Conservation (phyloP, 148 eudicot genomes). For the Hydrangea macrophylla region DNA sequence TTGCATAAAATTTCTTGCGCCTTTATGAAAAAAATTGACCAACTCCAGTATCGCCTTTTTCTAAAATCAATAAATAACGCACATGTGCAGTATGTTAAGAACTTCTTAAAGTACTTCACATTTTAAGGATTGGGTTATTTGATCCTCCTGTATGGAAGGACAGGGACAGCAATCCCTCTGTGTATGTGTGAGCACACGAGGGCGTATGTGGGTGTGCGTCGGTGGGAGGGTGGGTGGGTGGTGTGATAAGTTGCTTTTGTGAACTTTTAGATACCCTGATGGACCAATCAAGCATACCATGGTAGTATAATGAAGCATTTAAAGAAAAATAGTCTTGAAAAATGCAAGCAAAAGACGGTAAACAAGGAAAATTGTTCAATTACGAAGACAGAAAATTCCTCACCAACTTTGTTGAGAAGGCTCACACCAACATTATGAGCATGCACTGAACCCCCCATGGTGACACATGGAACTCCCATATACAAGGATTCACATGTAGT, state of each 20-base stretch:
- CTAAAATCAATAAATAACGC: no score
- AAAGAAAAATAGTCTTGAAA: not conserved
- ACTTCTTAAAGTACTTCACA: not conserved
- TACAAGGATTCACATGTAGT: conserved; percentile 95
- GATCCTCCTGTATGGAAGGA: not conserved
- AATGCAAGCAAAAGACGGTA: not conserved
- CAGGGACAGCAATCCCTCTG: no score
- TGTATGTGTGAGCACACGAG: no score
- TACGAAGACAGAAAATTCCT: conserved; percentile 20
- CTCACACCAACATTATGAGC: conserved; percentile 99
- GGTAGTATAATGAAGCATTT: not conserved
- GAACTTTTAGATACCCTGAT: not conserved
- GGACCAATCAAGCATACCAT: not conserved
- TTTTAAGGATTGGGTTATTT: not conserved
- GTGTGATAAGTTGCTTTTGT: no score
- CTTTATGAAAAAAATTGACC: not conserved
- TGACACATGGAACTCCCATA: conserved; percentile 99
- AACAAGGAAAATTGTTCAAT: not conserved
- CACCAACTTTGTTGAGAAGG: conserved; percentile 89
- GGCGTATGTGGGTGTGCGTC: no score
- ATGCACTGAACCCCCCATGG: conserved; percentile 91
- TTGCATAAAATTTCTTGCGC: not conserved
- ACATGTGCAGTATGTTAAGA: not conserved
- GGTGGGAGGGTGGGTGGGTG: no score
- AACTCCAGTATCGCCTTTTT: not conserved